Evolutionary conservation across 2,329 filamentous ascomycete genomes (phyloP).

Genomic region (Aspergillus cejpii): DNA sequence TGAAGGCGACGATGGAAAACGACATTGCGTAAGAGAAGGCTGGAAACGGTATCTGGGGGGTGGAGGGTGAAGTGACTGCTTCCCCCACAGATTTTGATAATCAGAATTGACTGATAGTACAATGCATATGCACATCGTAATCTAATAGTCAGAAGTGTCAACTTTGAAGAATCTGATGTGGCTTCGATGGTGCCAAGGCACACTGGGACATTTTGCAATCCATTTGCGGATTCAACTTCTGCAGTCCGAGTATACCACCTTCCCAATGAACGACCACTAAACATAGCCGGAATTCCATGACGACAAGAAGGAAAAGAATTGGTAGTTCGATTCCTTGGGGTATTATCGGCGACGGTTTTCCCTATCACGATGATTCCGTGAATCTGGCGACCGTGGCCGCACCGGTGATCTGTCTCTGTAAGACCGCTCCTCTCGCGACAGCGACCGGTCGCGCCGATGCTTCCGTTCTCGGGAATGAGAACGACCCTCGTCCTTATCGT

Average conservation of each 20-base stretch:
- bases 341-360: constrained; percentile 26
- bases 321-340: constrained; percentile 6
- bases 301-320: not conserved
- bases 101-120: not conserved
- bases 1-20: constrained; percentile 61
- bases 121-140: constrained; percentile 2
- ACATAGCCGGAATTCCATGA: no score
- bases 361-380: constrained; percentile 26
- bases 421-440: constrained; percentile 20
- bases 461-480: constrained; percentile 29
- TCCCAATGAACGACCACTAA: no score
- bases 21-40: constrained; percentile 62
- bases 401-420: constrained; percentile 22
- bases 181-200: not conserved
- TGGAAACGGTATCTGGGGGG: constrained; percentile 71
- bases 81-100: not conserved
- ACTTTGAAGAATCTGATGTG: not conserved
- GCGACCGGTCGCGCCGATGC: constrained; percentile 25
- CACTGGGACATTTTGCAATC: not conserved
- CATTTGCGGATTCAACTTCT: no score
- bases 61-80: constrained; percentile 18
- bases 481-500: constrained; percentile 21
- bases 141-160: not conserved
- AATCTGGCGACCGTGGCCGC: constrained; percentile 27
- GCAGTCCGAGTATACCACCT: no score